phyloP scores from a whole-genome alignment of 2,329 filamentous ascomycete genomes.

The Neophaeococcomyces mojaviensis region DNA sequence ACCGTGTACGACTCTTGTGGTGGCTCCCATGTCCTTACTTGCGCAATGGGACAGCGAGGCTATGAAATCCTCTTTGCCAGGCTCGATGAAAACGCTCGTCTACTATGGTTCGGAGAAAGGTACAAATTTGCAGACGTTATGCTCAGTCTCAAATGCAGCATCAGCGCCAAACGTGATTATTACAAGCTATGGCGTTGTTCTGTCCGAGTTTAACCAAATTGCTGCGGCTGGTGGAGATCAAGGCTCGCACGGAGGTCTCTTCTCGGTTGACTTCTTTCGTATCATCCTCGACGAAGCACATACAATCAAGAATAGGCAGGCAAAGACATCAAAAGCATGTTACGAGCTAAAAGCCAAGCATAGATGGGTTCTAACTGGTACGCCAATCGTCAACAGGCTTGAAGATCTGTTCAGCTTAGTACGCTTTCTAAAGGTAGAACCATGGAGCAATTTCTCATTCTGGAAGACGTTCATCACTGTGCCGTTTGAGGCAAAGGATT shows the following conservation, averaged over 20 bases:
- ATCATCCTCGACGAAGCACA: constrained; percentile 94
- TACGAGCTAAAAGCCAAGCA: constrained; percentile 81
- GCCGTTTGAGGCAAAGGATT: constrained; percentile 92
- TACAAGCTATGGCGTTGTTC: constrained; percentile 84
- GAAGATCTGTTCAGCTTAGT: constrained; percentile 93
- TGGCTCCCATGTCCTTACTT: constrained; percentile 96
- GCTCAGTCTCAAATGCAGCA: constrained; percentile 63
- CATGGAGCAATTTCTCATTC: constrained; percentile 98
- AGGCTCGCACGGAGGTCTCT: constrained; percentile 64
- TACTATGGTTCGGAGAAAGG: constrained; percentile 89
- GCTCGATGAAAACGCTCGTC: constrained; percentile 73
- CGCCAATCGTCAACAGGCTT: constrained; percentile 90
- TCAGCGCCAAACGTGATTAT: constrained; percentile 84
- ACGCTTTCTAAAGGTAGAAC: constrained; percentile 85
- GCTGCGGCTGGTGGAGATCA: constrained; percentile 58
- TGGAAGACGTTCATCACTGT: constrained; percentile 99
- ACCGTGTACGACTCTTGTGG: constrained; percentile 82
- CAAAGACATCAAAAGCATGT: constrained; percentile 91
- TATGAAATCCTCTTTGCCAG: constrained; percentile 76
- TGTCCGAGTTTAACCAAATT: constrained; percentile 81
- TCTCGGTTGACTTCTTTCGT: constrained; percentile 89
- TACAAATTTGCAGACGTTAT: constrained; percentile 69
- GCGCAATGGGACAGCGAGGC: constrained; percentile 96
- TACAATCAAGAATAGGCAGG: constrained; percentile 80
- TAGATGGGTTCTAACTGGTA: constrained; percentile 89